Evolutionary conservation across 768 basidiomycete species (phyloP), one percentile per base, ranked within the genome.

Genomic region (Sarcomyxa edulis): DNA sequence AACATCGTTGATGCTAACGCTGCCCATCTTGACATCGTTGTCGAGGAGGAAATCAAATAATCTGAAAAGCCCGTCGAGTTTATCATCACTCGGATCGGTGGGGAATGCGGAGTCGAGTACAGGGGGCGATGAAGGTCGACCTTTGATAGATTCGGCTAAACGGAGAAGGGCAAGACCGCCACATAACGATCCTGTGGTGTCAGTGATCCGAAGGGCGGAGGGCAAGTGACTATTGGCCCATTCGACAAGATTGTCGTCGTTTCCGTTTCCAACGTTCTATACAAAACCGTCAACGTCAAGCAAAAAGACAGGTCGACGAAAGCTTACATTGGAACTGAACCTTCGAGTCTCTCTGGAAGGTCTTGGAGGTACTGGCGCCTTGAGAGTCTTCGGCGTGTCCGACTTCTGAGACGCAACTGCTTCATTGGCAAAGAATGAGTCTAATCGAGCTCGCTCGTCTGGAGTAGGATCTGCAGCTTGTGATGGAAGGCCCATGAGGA

Each of bases 161-260:
- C 94, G 84, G 40, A 92, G 78, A 15, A 97, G 73, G 8, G 80
- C 74, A 23, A 94, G 72, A 3, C 94, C 95, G 5, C 64, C 75
- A 62, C 68, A 82, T 16, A 74, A 60, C 30, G 71, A 44, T 5
- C 62, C 65, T 7, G 49, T 37, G 1, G 65, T 46, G 44, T 82
- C 74, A 4, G 48, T 63, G 47, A 88, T 74, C 47, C 77, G 80
- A 7, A 80, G 64, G 3, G 68, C 57, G 6, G 65, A 48, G 1
- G 94, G 89, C 1, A 99, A 69, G 51, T 85, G 81, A 4, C 72
- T 65, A 60, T 99, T 99, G 16, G 90, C 85, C 94, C 94, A 98
- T 23, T 81, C 77, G 20, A 97, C 68, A 16, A 93, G 68, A n/a
- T 54, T 60, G 2, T 58, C 56, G 35, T 86, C 81, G 6, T n/a